A percentile compares a stretch with the other conserved stretches of the same genome.
These are phyloP conservation scores for Mycena kentingensis DNA, from an alignment of 768 basidiomycete species.

Conservation along the genomic window DNA sequence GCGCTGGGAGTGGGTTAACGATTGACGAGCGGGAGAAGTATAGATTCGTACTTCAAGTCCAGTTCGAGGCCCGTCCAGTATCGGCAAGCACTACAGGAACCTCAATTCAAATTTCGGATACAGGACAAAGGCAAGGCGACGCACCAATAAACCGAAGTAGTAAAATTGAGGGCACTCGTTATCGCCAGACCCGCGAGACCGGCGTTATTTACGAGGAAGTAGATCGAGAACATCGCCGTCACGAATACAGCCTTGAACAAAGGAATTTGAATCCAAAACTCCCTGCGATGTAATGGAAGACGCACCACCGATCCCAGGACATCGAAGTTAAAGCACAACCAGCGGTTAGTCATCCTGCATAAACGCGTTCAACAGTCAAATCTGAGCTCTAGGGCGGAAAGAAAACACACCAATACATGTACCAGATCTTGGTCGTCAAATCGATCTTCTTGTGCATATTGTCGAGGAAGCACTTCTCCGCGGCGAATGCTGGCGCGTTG, in stretches of 20 bases:
- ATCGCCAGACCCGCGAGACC: conserved; percentile 58
- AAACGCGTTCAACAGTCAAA: conserved; percentile 75
- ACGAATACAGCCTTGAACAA: conserved; percentile 45
- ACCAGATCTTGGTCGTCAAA: conserved; percentile 82
- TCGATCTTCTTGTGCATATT: conserved; percentile 75
- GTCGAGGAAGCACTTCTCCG: conserved; percentile 76
- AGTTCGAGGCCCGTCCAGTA: conserved; percentile 61
- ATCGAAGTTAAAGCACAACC: conserved; percentile 13
- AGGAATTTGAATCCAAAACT: background rate
- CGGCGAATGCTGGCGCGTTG: conserved; percentile 62
- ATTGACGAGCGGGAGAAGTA: background rate
- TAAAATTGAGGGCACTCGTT: conserved; percentile 38
- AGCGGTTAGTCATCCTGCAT: conserved; percentile 51
- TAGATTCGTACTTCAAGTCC: conserved; percentile 73
- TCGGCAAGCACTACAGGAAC: conserved; percentile 56
- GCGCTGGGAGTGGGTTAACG: conserved; percentile 47
- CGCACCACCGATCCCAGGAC: conserved; percentile 17
- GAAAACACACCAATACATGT: conserved; percentile 43
- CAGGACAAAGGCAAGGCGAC: background rate
- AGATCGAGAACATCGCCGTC: conserved; percentile 61
- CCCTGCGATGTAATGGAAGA: background rate
- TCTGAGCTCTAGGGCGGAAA: conserved; percentile 34
- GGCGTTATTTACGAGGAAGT: conserved; percentile 40
- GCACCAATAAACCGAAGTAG: conserved; percentile 38
- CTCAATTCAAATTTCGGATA: background rate